Evolutionary conservation across 1,284 basidiomycete genomes (phyloP).

Genomic region (Sporisorium scitamineum): DNA sequence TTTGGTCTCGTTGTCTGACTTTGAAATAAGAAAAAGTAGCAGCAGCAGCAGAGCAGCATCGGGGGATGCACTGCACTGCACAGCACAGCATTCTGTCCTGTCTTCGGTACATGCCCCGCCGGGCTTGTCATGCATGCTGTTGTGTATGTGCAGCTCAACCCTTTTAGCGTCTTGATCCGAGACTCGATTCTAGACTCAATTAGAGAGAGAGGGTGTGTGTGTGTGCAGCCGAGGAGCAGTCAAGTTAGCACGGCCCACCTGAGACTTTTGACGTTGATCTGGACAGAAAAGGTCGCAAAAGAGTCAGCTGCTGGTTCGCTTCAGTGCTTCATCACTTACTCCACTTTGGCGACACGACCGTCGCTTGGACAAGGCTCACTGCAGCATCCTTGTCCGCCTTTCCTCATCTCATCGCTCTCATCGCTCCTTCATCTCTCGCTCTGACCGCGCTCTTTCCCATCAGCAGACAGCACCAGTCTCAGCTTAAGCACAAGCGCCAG

Average conservation of each 20-base stretch:
- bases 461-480: neutral
- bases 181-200: neutral
- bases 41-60: neutral
- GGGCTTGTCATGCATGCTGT: neutral
- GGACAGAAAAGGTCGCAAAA: no score
- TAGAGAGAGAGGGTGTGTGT: no score
- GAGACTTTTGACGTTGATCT: no score
- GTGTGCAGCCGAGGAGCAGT: no score
- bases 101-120: no score
- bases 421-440: neutral
- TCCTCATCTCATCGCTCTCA: neutral
- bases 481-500: neutral
- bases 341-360: no score
- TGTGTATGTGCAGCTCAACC: neutral
- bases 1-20: neutral
- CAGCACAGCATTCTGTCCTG: neutral
- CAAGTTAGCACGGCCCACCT: no score
- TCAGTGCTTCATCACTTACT: neutral
- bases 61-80: no score
- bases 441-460: neutral
- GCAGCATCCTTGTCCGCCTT: neutral
- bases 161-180: neutral
- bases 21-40: neutral
- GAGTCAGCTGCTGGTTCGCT: no score
- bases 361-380: no score